Conservation (phyloP, 768 basidiomycete genomes). For the Xanthoconium stramineum region DNA sequence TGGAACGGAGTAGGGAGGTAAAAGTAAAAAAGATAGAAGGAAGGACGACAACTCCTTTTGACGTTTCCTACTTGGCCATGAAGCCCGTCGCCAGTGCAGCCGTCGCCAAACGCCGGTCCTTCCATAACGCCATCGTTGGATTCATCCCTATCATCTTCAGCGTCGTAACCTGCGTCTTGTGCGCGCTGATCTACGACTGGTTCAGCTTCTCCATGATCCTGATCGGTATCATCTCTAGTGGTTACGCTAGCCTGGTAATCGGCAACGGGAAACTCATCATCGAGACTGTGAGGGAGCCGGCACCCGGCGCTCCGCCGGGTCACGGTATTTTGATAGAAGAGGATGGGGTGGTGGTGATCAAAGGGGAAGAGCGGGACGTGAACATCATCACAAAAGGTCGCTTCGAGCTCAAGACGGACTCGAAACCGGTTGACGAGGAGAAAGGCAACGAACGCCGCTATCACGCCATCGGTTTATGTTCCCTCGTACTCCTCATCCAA, state of each 20-base stretch:
- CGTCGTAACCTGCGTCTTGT: slow-evolving; percentile 18
- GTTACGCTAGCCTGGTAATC: slow-evolving; percentile 23
- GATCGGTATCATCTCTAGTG: slow-evolving; percentile 32
- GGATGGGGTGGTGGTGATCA: not conserved
- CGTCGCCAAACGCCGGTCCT: not conserved
- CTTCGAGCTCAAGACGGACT: slow-evolving; percentile 21
- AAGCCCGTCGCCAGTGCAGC: not conserved
- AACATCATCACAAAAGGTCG: slow-evolving; percentile 29
- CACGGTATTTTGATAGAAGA: slow-evolving; percentile 27
- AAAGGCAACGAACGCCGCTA: not conserved
- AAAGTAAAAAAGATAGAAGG: not conserved
- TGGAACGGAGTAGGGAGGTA: slow-evolving; percentile 12
- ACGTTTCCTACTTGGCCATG: slow-evolving; percentile 24
- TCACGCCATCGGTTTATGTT: slow-evolving; percentile 23
- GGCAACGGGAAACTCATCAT: slow-evolving; percentile 21
- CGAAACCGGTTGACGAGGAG: not conserved
- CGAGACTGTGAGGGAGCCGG: slow-evolving; percentile 10
- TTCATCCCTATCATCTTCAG: slow-evolving; percentile 26
- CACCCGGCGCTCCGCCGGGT: slow-evolving; percentile 22
- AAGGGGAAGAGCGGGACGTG: slow-evolving; percentile 23
- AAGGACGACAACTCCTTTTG: slow-evolving; percentile 6
- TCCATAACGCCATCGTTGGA: slow-evolving; percentile 6
- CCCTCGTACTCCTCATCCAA: not conserved
- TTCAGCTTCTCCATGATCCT: slow-evolving; percentile 31
- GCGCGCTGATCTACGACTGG: slow-evolving; percentile 22